Evolutionary conservation across 1,284 basidiomycete species (phyloP), one percentile per base, ranked within the genome.

Genomic region (Ustilago nuda): DNA sequence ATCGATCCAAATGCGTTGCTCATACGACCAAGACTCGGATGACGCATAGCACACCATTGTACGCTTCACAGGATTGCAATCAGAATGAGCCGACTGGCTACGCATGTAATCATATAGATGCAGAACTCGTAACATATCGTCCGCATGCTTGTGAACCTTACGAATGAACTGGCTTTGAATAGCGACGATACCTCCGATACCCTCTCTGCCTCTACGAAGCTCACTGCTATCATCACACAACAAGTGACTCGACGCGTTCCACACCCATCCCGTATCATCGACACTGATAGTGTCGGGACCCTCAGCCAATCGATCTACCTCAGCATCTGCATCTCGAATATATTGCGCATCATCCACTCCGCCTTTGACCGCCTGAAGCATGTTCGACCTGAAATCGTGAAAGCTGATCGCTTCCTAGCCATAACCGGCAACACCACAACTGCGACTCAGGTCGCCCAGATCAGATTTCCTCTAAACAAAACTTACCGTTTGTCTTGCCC

Each of bases 1-100:
- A 35, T 74, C 53, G 57, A 74, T 27, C 72, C 72, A 1, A 56
- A 48, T n/a, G 39, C 58, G 46, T 35, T 74, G 13, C 54, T 59
- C 62, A 74, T 70, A 41, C 58, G 72, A 33, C 72, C 66, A 15
- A 36, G 66, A 43, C 23, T 56, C 3, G 45, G 48, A 17, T 68
- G 37, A 52, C 6, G 6, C 27, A 11, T 23, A n/a, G 39, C 13
- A 23, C 41, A 27, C 27, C 23, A 27, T 27, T 27, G 9, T 32
- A 53, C 33, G 12, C 32, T 13, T 32, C 8, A 2, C 11, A 9
- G 15, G 37, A 39, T 39, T 11, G 9, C 11, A 19, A n/a, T 48
- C 11, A 23, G 17, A 41, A 41, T 35, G 13, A 55, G 17, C 39
- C 12, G 3, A 27, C 15, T 36, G n/a, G 37, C 0, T 6, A 4